Base-by-base conservation (phyloP, 2,329 filamentous ascomycete species). In the Colletotrichum tofieldiae region DNA sequence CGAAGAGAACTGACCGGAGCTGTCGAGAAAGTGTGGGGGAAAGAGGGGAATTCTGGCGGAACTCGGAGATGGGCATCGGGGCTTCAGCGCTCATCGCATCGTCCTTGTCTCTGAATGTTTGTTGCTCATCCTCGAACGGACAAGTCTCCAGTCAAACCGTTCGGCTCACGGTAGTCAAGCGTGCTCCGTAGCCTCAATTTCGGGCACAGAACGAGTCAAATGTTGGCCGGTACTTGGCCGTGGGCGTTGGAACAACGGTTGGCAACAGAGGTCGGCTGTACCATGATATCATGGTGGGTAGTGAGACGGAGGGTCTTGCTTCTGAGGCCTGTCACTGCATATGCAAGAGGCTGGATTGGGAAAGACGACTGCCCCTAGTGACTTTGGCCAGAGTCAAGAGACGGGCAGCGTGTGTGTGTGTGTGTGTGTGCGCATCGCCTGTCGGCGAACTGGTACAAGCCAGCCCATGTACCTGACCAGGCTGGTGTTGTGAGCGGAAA, bases 281-380 rank as follows among this genome's bases (percentile, higher is more conserved):
- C 56, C 67, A 71, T 72, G 70, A 72, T 71, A 72, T 72, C 70
- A 72, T 72, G 70, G 67, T 71, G 70, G 70, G 56, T 61, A 64
- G 26, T 54, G 23, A 43, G 26, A 61, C 45, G 26, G 47, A 64
- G 66, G 66, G 66, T 72, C 59, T 65, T 55, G 59, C 66, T 59
- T 60, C 66, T 59, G 32, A 65, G 66, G 60, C 70, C 60, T 72
- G 67, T 65, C 55, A 52, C n/a, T 61, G 70, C 70, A 61, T 71
- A 71, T 72, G 70, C 67, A 65, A 45, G 60, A 61, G 66, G 70
- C 70, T 49, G 23, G 54, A 72, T 72, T 72, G 20, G 66, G 70
- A 71, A 61, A 61, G 35, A 54, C 32, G 60, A 59, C 43, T 67
- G 69, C 61, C 65, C 59, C 58, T 63, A 59, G 45, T 45, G 59